Evolutionary conservation across 805 yeast genomes (phyloP), one percentile per base, ranked within the genome.

Genomic region (Grigorovia yakushimaensis): DNA sequence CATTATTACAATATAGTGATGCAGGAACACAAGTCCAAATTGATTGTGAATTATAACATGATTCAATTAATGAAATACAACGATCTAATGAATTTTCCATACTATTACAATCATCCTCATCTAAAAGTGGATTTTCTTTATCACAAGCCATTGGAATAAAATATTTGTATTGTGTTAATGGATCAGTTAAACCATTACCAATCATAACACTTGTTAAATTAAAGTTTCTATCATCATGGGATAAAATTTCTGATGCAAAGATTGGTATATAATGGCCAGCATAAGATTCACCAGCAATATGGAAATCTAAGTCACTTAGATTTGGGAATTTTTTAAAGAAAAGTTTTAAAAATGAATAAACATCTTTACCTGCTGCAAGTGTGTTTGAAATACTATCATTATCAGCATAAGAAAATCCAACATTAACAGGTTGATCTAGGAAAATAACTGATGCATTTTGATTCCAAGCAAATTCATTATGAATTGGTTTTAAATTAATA

Each of bases 251-350:
- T 49, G 77, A 64, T 7, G 95, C 95, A 67, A 88, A 85, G 9
- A 77, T 85, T 19, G 98, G 98, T 54, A 89, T 84, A 68, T 91
- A 89, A 62, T 93, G 98, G 20, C 98, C 98, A 1, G 98, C 98
- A 66, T 84, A 93, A 51, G 95, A 85, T 69, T 93, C 99, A 37
- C 99, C 99, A 0, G 96, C 95, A 36, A 93, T 67, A 54, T 80
- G 79, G 9, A 93, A 69, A 35, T 87, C 85, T 49, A 82, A 79
- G 2, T 61, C 52, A 53, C 84, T 84, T 46, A 87, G 93, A 46
- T 85, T 80, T 1, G 96, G 95, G 64, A 91, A 91, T 9, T 79
- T 62, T 47, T 73, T 69, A 55, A 77, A 82, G 66, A 81, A 93
- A 52, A 76, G 73, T 38, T 76, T 73, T 57, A 93, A 61, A 59